Evolutionary conservation across 371 early-diverging fungal species (phyloP).

Genomic region (Zancudomyces culisetae): DNA sequence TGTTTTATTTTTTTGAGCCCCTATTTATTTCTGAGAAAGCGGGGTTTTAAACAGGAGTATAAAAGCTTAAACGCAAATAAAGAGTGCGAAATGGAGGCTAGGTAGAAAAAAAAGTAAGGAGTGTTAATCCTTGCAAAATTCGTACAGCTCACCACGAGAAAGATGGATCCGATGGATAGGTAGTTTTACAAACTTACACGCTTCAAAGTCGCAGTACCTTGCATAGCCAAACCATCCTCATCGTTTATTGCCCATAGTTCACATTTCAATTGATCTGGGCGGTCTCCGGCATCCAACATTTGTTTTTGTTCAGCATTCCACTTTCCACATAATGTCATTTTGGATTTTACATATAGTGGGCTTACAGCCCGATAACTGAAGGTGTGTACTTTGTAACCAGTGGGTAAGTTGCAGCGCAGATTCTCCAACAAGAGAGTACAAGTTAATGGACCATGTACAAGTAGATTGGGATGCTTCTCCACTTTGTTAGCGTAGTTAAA

Average conservation of each 20-base stretch:
- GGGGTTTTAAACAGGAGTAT: too few species aligned
- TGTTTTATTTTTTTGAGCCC: too few species aligned
- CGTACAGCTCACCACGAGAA: too few species aligned
- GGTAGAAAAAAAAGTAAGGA: too few species aligned
- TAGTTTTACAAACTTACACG: too few species aligned
- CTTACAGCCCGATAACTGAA: slow-evolving; percentile 52
- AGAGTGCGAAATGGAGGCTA: too few species aligned
- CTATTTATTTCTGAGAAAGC: too few species aligned
- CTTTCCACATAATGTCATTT: slow-evolving; percentile 30
- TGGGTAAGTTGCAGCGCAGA: slow-evolving; percentile 24
- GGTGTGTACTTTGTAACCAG: slow-evolving; percentile 5
- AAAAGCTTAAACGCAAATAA: too few species aligned
- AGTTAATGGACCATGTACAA: slow-evolving; percentile 73
- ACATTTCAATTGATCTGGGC: slow-evolving; percentile 15
- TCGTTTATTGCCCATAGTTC: slow-evolving; percentile 53
- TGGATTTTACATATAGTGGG: slow-evolving; percentile 39
- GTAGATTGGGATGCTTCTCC: slow-evolving; percentile 51
- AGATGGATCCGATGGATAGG: too few species aligned
- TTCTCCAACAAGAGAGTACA: slow-evolving; percentile 46
- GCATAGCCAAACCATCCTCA: slow-evolving; percentile 46
- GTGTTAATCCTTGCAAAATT: too few species aligned
- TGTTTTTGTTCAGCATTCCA: slow-evolving; percentile 10
- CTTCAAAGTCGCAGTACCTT: slow-evolving; percentile 33
- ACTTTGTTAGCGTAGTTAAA: slow-evolving; percentile 36
- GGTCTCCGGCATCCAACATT: slow-evolving; percentile 5